Evolutionary conservation across 2,329 filamentous ascomycete species (phyloP), one percentile per base, ranked within the genome.

Genomic region (Microascus cirrosus): DNA sequence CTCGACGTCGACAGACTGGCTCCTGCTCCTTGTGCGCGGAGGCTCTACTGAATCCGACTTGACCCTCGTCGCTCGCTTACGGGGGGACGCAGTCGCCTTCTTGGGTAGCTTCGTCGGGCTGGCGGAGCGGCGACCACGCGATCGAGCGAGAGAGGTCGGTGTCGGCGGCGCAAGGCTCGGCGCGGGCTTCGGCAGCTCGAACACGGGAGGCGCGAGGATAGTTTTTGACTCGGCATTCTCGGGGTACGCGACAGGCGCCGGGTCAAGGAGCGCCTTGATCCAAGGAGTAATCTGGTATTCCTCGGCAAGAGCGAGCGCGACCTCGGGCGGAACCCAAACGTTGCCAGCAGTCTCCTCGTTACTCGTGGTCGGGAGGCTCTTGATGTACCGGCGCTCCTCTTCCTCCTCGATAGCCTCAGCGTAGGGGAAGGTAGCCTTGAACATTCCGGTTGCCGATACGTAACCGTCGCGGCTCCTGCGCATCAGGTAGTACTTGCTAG

Each of bases 401-500:
- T 89, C 83, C 68, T 94, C 89, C 63, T 94, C 88, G 34, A 79
- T 74, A 22, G 79, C 75, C 61, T 86, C 83, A 51, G 89, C 86
- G 72, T 87, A 91, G 8, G 89, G 89, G 67, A 92, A 95, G 1
- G 88, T 88, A 36, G 89, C 90, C 75, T 94, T 94, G 80, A 93
- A 95, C 89, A 95, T 93, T 71, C 90, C 90, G 5, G 89, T 94
- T 12, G 89, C 89, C 62, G 88, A 92, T 59, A 95, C 83, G 70
- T 83, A 94, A 61, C 90, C 90, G 69, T 95, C 90, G 68, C 83
- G 83, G 72, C 89, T 93, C 65, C 89, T 86, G 72, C 90, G 86
- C 89, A 99, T 99, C 65, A 99, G 76, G 71, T 97, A 99, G 74
- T 99, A 99, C 64, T 90, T 94, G 70, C 90, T 90, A 5, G 94